Conservation (phyloP, 768 basidiomycete species). For the Boletus patriciae region DNA sequence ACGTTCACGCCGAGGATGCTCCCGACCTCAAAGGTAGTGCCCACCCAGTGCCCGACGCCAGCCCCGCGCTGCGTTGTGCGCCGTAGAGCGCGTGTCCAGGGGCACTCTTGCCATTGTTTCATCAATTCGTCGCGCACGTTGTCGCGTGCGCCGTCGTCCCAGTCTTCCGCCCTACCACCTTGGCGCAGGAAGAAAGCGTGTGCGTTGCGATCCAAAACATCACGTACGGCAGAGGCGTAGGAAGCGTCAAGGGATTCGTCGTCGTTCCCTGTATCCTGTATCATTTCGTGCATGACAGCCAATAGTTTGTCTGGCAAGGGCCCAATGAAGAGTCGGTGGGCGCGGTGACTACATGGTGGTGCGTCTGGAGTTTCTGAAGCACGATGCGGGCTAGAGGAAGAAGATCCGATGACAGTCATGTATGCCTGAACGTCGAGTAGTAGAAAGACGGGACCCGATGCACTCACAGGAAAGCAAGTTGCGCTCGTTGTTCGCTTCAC, state of each 20-base stretch:
- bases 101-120: slow-evolving; percentile 61
- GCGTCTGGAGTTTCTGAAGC: neutral
- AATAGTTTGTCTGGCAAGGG: slow-evolving; percentile 69
- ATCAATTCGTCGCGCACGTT: slow-evolving; percentile 56
- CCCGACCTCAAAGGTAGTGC: slow-evolving; percentile 76
- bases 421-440: neutral
- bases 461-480: neutral
- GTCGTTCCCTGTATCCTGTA: slow-evolving; percentile 22
- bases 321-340: slow-evolving; percentile 67
- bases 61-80: slow-evolving; percentile 15
- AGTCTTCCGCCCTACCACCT: slow-evolving; percentile 66
- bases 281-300: slow-evolving; percentile 38
- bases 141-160: slow-evolving; percentile 57
- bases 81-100: slow-evolving; percentile 56
- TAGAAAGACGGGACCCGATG: neutral
- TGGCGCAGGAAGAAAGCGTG: slow-evolving; percentile 60
- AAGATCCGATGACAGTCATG: slow-evolving; percentile 15
- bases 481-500: neutral
- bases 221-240: slow-evolving; percentile 34
- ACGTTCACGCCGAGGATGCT: slow-evolving; percentile 70
- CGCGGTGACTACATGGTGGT: slow-evolving; percentile 19
- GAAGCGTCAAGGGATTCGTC: slow-evolving; percentile 37
- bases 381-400: neutral
- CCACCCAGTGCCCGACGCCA: slow-evolving; percentile 55
- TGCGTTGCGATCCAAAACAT: slow-evolving; percentile 56